Percentiles rank a stretch among this genome's conserved stretches.
Evolutionary conservation across 2,329 filamentous ascomycete genomes (phyloP).

Genomic region (Tricladium varicosporioides): DNA sequence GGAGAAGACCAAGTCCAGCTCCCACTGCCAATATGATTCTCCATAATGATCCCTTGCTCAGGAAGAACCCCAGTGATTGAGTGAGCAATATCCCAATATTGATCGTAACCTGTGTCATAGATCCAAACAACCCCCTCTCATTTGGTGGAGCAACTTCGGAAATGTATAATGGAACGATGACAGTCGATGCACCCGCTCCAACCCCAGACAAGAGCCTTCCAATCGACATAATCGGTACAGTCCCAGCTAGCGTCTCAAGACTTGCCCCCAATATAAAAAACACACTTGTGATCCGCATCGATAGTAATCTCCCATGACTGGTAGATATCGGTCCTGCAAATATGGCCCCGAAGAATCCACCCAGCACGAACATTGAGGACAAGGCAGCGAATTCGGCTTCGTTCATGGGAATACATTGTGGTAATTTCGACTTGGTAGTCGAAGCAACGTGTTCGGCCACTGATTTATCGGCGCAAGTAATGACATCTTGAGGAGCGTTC

Average conservation of each 20-base stretch:
- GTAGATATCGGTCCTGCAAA: constrained; percentile 77
- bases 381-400: constrained; percentile 79
- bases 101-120: constrained; percentile 89
- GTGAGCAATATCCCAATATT: constrained; percentile 85
- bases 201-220: constrained; percentile 80
- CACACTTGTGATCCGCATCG: constrained; percentile 74
- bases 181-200: constrained; percentile 83
- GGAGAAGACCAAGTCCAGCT: constrained; percentile 62
- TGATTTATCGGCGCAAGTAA: constrained; percentile 73
- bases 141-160: constrained; percentile 80
- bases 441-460: constrained; percentile 35
- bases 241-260: constrained; percentile 69
- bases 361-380: constrained; percentile 87
- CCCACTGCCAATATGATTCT: constrained; percentile 77
- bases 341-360: constrained; percentile 81
- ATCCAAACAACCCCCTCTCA: constrained; percentile 75
- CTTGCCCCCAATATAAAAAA: constrained; percentile 75
- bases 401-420: constrained; percentile 87
- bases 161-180: constrained; percentile 92
- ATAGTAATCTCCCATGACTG: constrained; percentile 68
- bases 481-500: constrained; percentile 90
- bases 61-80: constrained; percentile 82
- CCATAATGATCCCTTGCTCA: constrained; percentile 80
- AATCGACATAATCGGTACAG: constrained; percentile 64
- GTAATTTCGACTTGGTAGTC: constrained; percentile 41